These are phyloP conservation scores for Gossypium schwendimanii DNA, from an alignment of 441 rosid species.

Conservation along the genomic window DNA sequence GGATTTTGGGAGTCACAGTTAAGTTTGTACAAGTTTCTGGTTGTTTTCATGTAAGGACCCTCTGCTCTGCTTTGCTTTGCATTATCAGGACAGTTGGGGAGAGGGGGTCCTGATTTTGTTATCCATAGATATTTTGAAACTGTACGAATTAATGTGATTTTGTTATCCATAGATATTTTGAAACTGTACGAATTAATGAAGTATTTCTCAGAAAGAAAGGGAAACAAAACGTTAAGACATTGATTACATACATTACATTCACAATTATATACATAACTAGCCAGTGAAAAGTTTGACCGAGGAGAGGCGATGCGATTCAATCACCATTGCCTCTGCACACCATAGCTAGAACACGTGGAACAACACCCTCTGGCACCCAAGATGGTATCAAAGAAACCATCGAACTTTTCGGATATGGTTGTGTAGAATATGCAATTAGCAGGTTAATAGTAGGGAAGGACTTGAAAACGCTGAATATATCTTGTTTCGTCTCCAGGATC, in stretches of 20 bases:
- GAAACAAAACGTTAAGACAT: background rate
- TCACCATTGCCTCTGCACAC: too few species aligned
- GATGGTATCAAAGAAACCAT: too few species aligned
- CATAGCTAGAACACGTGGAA: too few species aligned
- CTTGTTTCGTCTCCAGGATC: too few species aligned
- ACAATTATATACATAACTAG: background rate
- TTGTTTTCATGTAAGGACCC: constrained; percentile 2
- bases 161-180: background rate
- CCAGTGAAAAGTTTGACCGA: background rate
- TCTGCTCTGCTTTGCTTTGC: constrained; percentile 1
- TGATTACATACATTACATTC: background rate
- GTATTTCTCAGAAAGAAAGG: background rate
- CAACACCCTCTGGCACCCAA: too few species aligned
- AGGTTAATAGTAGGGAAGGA: too few species aligned
- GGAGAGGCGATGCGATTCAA: too few species aligned
- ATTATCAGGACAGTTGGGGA: background rate
- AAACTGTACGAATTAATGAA: background rate
- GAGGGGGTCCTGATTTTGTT: constrained; percentile 10
- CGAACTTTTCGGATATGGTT: too few species aligned
- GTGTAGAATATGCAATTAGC: too few species aligned
- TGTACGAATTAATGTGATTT: background rate
- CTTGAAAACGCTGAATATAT: too few species aligned
- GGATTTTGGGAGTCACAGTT: background rate
- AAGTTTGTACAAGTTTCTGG: constrained; percentile 13
- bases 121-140: background rate